Evolutionary conservation across 2,329 filamentous ascomycete species (phyloP), one percentile per base, ranked within the genome.

Genomic region (Microcyclospora pomicola): DNA sequence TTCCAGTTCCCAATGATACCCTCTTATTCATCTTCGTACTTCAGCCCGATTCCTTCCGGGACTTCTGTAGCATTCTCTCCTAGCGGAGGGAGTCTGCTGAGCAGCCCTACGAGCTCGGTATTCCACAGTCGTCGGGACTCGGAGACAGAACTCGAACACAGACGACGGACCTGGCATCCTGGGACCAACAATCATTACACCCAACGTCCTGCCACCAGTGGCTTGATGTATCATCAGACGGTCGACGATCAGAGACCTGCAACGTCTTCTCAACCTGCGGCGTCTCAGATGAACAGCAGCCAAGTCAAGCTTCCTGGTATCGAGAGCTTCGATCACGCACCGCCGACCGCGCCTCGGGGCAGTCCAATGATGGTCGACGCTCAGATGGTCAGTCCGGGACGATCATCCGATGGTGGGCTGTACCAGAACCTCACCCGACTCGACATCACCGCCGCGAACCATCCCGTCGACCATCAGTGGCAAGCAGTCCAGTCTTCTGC

Each of bases 141-240:
- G 36, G 65, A 68, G 14, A 64, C 72, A 1, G 85, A 93, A 45
- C 78, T 85, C 31, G 81, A 83, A 39, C 83, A 78, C 73, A 76
- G 86, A 46, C 71, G 87, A 44, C 74, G 86, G 37, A 95, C 87
- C 2, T 95, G 87, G 87, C 87, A 95, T 59, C 83, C 85, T 0
- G 82, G 85, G 44, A 81, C 77, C 9, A 66, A 68, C 42, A 70
- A 73, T 12, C 72, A 71, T 45, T 76, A 75, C 42, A 60, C 60
- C 43, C 69, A 70, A 42, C 66, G 76, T 27, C 75, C 78, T 35
- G 71, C 73, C 12, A 81, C 78, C 11, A 87, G 82, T 59, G 74
- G 80, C 12, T 59, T 93, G 37, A 82, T 75, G 50, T 81, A 83
- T 45, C 81, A 84, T 30, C 75, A 82, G 43, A 84, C 77, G 5